phyloP scores from a whole-genome alignment of 768 basidiomycete genomes.

The Panaeolus cyanescens region DNA sequence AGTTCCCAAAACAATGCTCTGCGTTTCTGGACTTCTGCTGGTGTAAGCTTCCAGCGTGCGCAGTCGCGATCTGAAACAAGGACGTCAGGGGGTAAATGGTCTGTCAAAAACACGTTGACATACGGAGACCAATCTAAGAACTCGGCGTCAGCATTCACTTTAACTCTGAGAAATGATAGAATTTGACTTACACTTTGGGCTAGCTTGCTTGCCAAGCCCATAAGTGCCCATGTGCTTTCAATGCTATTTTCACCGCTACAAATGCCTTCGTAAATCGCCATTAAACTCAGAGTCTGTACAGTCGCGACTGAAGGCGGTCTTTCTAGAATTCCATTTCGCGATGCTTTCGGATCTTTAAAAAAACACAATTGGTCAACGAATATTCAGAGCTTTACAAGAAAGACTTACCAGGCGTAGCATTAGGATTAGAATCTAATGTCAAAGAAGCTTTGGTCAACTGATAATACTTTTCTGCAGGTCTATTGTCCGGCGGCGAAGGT shows the following conservation, averaged over 20 bases:
- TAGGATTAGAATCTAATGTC: slow-evolving; percentile 63
- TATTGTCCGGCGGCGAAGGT: slow-evolving; percentile 53
- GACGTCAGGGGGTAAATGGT: not conserved
- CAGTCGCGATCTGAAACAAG: slow-evolving; percentile 61
- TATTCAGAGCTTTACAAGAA: not conserved
- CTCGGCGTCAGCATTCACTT: slow-evolving; percentile 5
- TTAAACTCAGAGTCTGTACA: slow-evolving; percentile 63
- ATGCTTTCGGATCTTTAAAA: slow-evolving; percentile 17
- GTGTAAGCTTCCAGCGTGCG: slow-evolving; percentile 65
- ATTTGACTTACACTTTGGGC: slow-evolving; percentile 60
- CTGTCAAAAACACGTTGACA: slow-evolving; percentile 25
- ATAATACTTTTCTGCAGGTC: slow-evolving; percentile 54
- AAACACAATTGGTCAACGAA: not conserved
- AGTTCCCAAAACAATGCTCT: slow-evolving; percentile 74
- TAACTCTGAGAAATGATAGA: slow-evolving; percentile 8
- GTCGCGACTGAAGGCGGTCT: slow-evolving; percentile 72
- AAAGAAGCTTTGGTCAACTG: slow-evolving; percentile 66
- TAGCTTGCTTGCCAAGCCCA: slow-evolving; percentile 65
- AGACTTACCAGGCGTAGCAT: slow-evolving; percentile 12
- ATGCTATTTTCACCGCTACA: slow-evolving; percentile 70
- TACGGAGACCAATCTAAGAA: slow-evolving; percentile 67
- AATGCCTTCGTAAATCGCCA: slow-evolving; percentile 74
- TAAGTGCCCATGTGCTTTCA: slow-evolving; percentile 66
- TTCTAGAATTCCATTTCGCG: slow-evolving; percentile 47
- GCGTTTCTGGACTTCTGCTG: slow-evolving; percentile 69